Conservation (phyloP, 1,284 basidiomycete species). For the Apiotrichum veenhuisii region DNA sequence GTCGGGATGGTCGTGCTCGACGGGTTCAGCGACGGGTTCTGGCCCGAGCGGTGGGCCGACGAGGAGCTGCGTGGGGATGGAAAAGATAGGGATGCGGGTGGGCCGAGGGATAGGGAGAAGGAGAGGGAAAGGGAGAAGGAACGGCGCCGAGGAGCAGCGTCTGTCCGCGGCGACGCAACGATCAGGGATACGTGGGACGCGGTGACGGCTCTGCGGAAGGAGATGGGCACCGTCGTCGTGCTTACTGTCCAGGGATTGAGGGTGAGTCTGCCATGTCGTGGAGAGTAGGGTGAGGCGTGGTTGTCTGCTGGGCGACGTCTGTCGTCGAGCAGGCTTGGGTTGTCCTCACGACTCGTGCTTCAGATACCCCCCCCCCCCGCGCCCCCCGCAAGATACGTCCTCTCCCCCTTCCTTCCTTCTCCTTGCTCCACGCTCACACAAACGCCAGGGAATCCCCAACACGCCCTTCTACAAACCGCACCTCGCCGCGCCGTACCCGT, state of each 20-base stretch:
- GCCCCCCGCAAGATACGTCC: no score
- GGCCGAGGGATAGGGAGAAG: no score
- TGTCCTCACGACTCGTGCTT: no score
- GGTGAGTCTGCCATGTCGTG: constrained; percentile 22
- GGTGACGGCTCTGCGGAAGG: constrained; percentile 34
- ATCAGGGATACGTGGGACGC: constrained; percentile 39
- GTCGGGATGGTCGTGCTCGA: constrained; percentile 37
- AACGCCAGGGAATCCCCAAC: constrained; percentile 4
- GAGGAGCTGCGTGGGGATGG: constrained; percentile 25
- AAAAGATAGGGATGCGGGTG: no score
- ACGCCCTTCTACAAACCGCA: constrained; percentile 35
- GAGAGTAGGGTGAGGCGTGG: no score
- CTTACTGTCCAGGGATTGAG: constrained; percentile 40
- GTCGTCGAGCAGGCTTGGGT: no score
- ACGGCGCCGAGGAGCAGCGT: not conserved
- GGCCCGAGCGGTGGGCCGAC: constrained; percentile 37
- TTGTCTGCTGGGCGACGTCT: no score
- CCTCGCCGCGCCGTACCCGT: constrained; percentile 41
- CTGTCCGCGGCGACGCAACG: constrained; percentile 25
- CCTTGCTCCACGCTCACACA: no score
- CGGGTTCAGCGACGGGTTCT: constrained; percentile 43
- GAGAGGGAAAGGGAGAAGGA: not conserved
- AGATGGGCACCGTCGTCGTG: constrained; percentile 38
- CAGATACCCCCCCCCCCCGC: no score
- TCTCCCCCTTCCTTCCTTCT: no score